A percentile compares a stretch with the other conserved stretches of the same genome.
Evolutionary conservation across 108 stramenopile species (phyloP).

Genomic region (Hondaea fermentalgiana): DNA sequence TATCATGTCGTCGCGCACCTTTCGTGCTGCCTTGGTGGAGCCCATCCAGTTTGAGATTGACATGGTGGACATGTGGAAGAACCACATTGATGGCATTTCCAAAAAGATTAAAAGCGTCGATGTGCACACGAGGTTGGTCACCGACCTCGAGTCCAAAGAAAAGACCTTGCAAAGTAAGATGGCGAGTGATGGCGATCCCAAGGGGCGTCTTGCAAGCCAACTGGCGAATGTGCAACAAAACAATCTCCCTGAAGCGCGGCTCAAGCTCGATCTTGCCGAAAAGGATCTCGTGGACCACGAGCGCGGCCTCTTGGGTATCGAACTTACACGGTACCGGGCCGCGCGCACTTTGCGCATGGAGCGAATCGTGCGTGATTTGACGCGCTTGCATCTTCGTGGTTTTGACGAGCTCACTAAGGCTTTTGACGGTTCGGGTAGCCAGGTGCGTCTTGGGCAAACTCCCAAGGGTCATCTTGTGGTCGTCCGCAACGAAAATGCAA

Average conservation of each 20-base stretch:
- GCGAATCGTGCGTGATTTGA: background rate
- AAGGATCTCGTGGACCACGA: background rate
- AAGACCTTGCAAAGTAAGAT: background rate
- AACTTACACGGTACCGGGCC: background rate
- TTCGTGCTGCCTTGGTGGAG: background rate
- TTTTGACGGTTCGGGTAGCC: background rate
- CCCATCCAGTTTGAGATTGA: background rate
- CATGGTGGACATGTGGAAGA: background rate
- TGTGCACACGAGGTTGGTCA: background rate
- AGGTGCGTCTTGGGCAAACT: background rate
- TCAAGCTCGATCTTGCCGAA: background rate
- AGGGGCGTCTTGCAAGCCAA: background rate
- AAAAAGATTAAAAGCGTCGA: background rate
- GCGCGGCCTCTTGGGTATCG: background rate
- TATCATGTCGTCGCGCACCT: background rate
- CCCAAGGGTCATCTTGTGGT: background rate
- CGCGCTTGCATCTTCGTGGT: background rate
- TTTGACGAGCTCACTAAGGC: background rate
- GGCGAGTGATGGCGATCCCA: background rate
- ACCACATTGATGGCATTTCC: background rate
- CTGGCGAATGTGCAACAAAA: background rate
- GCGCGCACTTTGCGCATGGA: constrained; percentile 5
- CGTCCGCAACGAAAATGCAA: background rate
- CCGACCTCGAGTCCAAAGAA: background rate
- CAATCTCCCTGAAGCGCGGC: background rate